Evolutionary conservation across 2,329 filamentous ascomycete genomes (phyloP), one percentile per base, ranked within the genome.

Genomic region (Hymenoscyphus albidus): DNA sequence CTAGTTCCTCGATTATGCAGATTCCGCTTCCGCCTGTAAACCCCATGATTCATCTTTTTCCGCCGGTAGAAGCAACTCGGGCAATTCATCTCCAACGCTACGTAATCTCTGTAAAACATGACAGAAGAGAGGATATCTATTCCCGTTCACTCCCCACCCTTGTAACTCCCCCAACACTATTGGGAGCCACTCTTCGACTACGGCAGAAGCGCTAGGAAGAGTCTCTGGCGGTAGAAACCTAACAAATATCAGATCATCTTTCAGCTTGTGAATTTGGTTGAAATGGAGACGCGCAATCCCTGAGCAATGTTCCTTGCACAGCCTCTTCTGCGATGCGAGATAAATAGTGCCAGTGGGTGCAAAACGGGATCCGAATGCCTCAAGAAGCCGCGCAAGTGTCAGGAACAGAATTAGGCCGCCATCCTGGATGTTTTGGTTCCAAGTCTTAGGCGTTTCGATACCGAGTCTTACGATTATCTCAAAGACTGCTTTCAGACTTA

Each of bases 121-220:
- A 18, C 16, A 48, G 42, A 48, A 48, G 42, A 48, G 42, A 48
- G 2, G 42, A 9, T 48, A 22, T 48, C 1, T 16, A 48, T 22
- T 22, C 42, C 42, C 18, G 42, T 48, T 48, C 16, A 18, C 42
- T 48, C 42, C 42, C n/a, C 1, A 48, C 42, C 31, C 55, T 35
- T 58, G 31, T 7, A 58, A 58, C 38, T 0, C 22, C 13, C 35
- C 31, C 3, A 5, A 32, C 55, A 58, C 55, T 18, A 1, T 58
- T 35, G 55, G 27, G 55, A 58, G 55, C 55, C 32, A 58, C 55
- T 58, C 31, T 35, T 58, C 14, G 14, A 35, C 38, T 58, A 3
- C 55, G 31, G 55, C 55, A 58, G 55, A 58, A 35, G 55, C 55
- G 13, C 35, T 38, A 38, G 55, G 16, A 58, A 35, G n/a, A 38